Base-by-base conservation (phyloP, 2,329 filamentous ascomycete species). In the Alternaria dauci region DNA sequence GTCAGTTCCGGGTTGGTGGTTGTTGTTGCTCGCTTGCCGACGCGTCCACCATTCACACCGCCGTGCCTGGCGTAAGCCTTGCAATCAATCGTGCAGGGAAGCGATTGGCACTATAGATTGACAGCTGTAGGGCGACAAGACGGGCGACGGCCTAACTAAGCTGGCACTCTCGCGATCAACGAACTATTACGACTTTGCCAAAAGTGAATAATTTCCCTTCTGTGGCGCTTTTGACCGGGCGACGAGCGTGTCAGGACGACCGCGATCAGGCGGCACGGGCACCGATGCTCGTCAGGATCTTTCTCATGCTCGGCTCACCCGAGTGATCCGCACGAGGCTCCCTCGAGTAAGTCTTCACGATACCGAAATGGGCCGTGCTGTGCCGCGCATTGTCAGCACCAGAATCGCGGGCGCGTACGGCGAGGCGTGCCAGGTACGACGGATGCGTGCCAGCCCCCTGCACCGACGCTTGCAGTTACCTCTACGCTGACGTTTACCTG, bases 41-140 rank as follows among this genome's bases (percentile, higher is more conserved):
- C 55, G 52, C 51, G 62, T 57, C 61, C 43, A 64, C 62, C 59
- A 63, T 62, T 67, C 61, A 67, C 53, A 58, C 56, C 57, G 61
- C 62, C 44, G 67, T 67, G 65, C 63, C 67, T 71, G 68, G 70
- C 70, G 69, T 65, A 58, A 69, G 71, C 65, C 62, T 65, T 61
- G 64, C 60, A 51, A 63, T 66, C 63, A 57, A 58, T 36, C 42
- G 57, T 51, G 61, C 71, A 74, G 60, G 72, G 71, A 68, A 62
- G 53, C 58, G 52, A 63, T 60, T 59, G 60, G 68, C 65, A 62
- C 56, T 58, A 62, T 64, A 64, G 59, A 62, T 66, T 71, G 71
- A 72, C 69, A 75, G 66, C 64, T 65, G 69, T 70, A 74, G 68
- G 73, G 71, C 73, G 72, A 74, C 59, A 67, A 72, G 73, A 71